Percentiles rank a stretch among this genome's conserved stretches.
Evolutionary conservation across 768 basidiomycete genomes (phyloP).

Genomic region (Fibroporia radiculosa): DNA sequence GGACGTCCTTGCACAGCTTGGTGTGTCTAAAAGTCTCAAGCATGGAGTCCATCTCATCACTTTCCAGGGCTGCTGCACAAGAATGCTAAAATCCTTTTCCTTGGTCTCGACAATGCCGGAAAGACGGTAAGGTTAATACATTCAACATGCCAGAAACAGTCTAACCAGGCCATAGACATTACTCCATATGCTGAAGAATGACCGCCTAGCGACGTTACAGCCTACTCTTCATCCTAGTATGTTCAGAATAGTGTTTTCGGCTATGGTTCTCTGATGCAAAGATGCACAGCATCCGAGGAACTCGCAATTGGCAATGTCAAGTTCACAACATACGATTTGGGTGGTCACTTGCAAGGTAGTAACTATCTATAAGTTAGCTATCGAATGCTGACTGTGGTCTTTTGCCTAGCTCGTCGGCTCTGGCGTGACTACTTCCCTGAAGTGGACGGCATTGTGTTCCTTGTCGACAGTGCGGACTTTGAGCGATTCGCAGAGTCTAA

Average conservation of each 20-base stretch:
- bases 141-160: not conserved
- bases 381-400: not conserved
- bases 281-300: constrained; percentile 88
- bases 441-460: constrained; percentile 97
- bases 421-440: constrained; percentile 99
- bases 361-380: constrained; percentile 1
- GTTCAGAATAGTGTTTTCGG: constrained; percentile 1
- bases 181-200: constrained; percentile 99
- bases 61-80: constrained; percentile 79
- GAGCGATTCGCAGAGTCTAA: constrained; percentile 96
- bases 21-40: constrained; percentile 36
- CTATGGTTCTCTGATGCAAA: constrained; percentile 12
- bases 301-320: constrained; percentile 98
- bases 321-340: constrained; percentile 97
- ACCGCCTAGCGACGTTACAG: constrained; percentile 93
- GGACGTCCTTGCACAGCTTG: constrained; percentile 90
- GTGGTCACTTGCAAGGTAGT: constrained; percentile 92
- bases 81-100: constrained; percentile 99
- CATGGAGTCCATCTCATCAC: not conserved
- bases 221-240: constrained; percentile 97
- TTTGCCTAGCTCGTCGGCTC: constrained; percentile 74
- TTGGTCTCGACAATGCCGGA: constrained; percentile 97
- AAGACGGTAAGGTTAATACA: constrained; percentile 97
- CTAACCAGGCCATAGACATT: constrained; percentile 63
- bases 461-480: constrained; percentile 95